Base-by-base conservation (phyloP, 805 yeast genomes). In the Candida parachauliodes region DNA sequence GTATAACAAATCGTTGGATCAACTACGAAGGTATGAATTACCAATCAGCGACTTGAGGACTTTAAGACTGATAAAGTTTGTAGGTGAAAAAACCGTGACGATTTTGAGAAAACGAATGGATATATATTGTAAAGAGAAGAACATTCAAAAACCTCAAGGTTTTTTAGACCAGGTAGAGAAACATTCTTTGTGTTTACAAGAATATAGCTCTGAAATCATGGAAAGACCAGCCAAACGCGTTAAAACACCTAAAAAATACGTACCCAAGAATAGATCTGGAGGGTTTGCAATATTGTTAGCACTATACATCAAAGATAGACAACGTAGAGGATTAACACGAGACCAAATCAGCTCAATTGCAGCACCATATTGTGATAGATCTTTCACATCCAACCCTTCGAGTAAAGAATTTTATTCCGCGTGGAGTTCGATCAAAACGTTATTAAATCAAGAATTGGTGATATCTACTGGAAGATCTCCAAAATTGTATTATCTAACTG, bases 231-330 rank as follows among this genome's bases (percentile, higher is more conserved):
- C 38, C 1, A 44, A 44, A 35, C 52, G 41, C 32, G 36, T 46
- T 22, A 54, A 59, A 31, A 50, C 43, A 17, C 16, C 27, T 5
- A 20, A 11, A 11, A 21, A 16, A 11, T 88, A 84, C 55, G 70
- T 88, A 0, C 97, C 97, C 0, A 70, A 68, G 33, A 77, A 78
- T 43, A 62, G 89, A 24, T 78, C 93, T 0, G 96, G 96, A 1
- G 94, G 85, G 0, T 89, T 85, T 62, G 95, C 93, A 0, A 83
- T 88, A 7, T 49, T 88, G 14, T 43, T 87, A 14, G 80, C 81
- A 0, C 59, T 88, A 3, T 60, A 68, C 34, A 65, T 75, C 31
- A 55, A 52, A 19, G 88, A 81, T 49, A 55, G 60, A 3, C 49
- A 57, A 2, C 57, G 69, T 15, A 51, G 56, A n/a, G 95, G 96